Percentiles rank a stretch among this genome's conserved stretches.
These are phyloP conservation scores for Beta corolliflora DNA, from an alignment of 179 eudicot species.

Conservation along the genomic window DNA sequence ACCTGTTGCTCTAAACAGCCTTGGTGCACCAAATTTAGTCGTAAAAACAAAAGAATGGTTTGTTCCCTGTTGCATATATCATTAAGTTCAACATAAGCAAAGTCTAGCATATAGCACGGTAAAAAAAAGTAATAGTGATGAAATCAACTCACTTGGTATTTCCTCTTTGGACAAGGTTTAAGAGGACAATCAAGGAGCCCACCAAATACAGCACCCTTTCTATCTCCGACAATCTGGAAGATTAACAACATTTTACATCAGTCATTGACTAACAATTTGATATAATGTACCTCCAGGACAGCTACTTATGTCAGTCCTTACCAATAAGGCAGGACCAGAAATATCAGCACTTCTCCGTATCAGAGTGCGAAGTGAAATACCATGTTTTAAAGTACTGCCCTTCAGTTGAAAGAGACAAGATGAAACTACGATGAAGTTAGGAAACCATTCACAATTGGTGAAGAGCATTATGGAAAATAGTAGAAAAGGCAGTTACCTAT, in stretches of 20 bases:
- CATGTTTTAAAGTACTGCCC: slow-evolving; percentile 90
- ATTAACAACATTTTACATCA: slow-evolving; percentile 10
- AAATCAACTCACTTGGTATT: slow-evolving; percentile 73
- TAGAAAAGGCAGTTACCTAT: slow-evolving; percentile 59
- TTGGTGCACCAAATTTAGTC: slow-evolving; percentile 81
- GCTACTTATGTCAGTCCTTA: slow-evolving; percentile 32
- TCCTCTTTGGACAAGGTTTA: slow-evolving; percentile 74
- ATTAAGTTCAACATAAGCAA: slow-evolving; percentile 12
- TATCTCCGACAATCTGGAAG: slow-evolving; percentile 83
- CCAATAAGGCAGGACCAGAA: slow-evolving; percentile 77
- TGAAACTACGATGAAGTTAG: slow-evolving; percentile 19
- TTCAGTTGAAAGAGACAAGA: slow-evolving; percentile 59
- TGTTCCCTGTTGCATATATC: slow-evolving; percentile 68
- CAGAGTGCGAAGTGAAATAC: slow-evolving; percentile 84
- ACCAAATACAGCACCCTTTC: slow-evolving; percentile 89
- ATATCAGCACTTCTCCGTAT: slow-evolving; percentile 68
- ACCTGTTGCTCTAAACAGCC: slow-evolving; percentile 95
- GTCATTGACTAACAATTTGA: background rate
- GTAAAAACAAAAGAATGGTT: slow-evolving; percentile 86
- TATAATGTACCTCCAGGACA: slow-evolving; percentile 2
- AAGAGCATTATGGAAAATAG: background rate
- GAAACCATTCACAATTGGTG: slow-evolving; percentile 20
- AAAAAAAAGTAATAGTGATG: background rate
- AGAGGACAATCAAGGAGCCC: slow-evolving; percentile 88
- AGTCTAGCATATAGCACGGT: slow-evolving; percentile 5